These are phyloP conservation scores for Backusella tuberculispora DNA, from an alignment of 192 early-diverging fungal genomes.

Conservation along the genomic window DNA sequence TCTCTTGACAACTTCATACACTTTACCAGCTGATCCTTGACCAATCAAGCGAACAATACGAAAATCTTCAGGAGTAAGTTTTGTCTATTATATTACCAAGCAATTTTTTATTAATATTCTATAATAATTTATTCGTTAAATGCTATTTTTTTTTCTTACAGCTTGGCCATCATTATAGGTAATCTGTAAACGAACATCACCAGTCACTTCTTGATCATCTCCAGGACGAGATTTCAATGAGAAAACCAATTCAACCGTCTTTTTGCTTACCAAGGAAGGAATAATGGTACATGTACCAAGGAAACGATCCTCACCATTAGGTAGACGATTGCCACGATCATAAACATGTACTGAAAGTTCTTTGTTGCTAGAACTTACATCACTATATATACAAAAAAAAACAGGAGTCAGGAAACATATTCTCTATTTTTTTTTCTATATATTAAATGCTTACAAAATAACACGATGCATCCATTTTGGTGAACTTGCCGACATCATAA, in stretches of 20 bases:
- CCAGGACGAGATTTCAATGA: constrained; percentile 10
- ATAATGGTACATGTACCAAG: constrained; percentile 49
- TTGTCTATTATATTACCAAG: constrained; percentile 28
- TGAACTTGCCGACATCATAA: constrained; percentile 43
- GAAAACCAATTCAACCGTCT: constrained; percentile 48
- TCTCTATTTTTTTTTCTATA: neutral
- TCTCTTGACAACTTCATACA: constrained; percentile 77
- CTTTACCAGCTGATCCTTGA: constrained; percentile 82
- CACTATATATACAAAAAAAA: constrained; percentile 32
- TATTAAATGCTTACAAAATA: constrained; percentile 39
- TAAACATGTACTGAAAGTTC: constrained; percentile 44
- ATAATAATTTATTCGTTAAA: no score
- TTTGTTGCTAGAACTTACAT: constrained; percentile 44
- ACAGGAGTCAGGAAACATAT: no score
- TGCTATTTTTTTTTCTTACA: constrained; percentile 8
- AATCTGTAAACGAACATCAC: constrained; percentile 52
- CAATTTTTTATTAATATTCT: constrained; percentile 1
- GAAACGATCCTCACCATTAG: constrained; percentile 39
- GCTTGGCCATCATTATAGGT: constrained; percentile 38
- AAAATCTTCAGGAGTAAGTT: constrained; percentile 57
- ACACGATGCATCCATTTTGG: constrained; percentile 50
- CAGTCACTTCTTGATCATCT: constrained; percentile 33
- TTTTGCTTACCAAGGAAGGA: constrained; percentile 45
- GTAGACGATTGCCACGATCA: constrained; percentile 42
- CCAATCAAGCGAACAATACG: constrained; percentile 76